Conservation (phyloP, 768 basidiomycete species). For the Lyophyllum decastes region DNA sequence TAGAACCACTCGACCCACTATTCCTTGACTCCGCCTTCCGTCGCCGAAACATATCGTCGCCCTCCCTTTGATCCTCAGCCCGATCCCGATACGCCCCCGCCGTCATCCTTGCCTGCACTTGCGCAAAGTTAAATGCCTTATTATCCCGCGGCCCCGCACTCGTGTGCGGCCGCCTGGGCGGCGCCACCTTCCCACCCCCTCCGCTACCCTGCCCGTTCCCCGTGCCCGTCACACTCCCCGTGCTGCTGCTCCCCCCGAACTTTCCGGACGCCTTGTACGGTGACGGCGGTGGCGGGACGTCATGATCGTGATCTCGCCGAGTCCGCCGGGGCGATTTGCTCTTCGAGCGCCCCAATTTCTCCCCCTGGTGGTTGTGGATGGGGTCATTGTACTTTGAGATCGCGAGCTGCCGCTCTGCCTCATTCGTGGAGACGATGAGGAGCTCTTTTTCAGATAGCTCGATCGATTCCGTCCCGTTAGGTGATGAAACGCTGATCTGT, state of each 20-base stretch:
- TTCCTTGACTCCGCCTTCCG: constrained; percentile 3
- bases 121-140: constrained; percentile 37
- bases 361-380: constrained; percentile 22
- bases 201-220: background rate
- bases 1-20: background rate
- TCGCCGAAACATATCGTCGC: constrained; percentile 7
- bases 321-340: constrained; percentile 57
- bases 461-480: constrained; percentile 63
- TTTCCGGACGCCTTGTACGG: constrained; percentile 24
- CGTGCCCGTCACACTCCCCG: constrained; percentile 9
- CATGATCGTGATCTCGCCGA: constrained; percentile 34
- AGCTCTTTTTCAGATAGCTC: constrained; percentile 74
- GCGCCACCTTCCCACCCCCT: constrained; percentile 10
- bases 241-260: constrained; percentile 7
- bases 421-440: constrained; percentile 67
- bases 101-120: constrained; percentile 1
- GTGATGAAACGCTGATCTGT: constrained; percentile 51
- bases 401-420: constrained; percentile 66
- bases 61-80: background rate
- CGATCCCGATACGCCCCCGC: constrained; percentile 1
- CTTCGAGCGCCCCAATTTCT: constrained; percentile 42
- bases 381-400: constrained; percentile 58
- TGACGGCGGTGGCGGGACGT: constrained; percentile 40
- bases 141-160: constrained; percentile 72
- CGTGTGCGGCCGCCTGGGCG: constrained; percentile 64